Evolutionary conservation across 1,139 yeast species (phyloP).

Genomic region (Geotrichum cucujoidarum): DNA sequence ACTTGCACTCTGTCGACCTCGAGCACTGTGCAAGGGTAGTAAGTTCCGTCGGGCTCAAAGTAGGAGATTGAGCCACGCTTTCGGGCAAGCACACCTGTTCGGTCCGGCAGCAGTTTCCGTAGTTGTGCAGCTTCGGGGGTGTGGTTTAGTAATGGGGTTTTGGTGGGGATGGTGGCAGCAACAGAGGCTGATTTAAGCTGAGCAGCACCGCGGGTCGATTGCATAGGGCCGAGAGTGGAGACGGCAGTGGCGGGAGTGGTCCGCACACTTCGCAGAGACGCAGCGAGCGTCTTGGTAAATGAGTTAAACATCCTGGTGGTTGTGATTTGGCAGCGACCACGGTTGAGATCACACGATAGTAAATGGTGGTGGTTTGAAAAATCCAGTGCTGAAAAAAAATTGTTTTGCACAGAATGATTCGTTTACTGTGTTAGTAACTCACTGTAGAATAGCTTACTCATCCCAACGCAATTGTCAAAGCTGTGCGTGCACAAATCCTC

Average conservation of each 20-base stretch:
- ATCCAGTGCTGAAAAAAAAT: conserved; percentile 1
- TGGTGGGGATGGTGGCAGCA: conserved; percentile 30
- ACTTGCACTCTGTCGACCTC: conserved; percentile 90
- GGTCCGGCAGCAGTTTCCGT: conserved; percentile 61
- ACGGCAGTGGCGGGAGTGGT: conserved; percentile 6
- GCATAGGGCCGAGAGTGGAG: conserved; percentile 14
- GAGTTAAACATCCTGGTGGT: conserved; percentile 5
- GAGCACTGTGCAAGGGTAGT: conserved; percentile 67
- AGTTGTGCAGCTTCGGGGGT: conserved; percentile 38
- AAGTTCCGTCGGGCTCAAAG: conserved; percentile 64
- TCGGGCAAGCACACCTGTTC: conserved; percentile 80
- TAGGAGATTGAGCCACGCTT: conserved; percentile 90
- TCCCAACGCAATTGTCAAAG: conserved; percentile 5
- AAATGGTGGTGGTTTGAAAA: conserved; percentile 10
- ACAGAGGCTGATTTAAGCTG: conserved; percentile 36
- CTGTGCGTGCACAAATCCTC: not conserved
- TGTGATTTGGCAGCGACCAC: not conserved
- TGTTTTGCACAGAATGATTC: conserved; percentile 1
- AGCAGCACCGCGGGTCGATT: conserved; percentile 25
- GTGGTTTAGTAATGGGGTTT: conserved; percentile 35
- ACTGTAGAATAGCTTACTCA: not conserved
- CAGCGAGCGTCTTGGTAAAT: conserved; percentile 7
- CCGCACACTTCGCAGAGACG: conserved; percentile 4
- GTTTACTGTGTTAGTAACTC: not conserved
- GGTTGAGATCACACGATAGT: conserved; percentile 6